Conservation (phyloP, 2,329 filamentous ascomycete genomes). For the Aaosphaeria arxii region DNA sequence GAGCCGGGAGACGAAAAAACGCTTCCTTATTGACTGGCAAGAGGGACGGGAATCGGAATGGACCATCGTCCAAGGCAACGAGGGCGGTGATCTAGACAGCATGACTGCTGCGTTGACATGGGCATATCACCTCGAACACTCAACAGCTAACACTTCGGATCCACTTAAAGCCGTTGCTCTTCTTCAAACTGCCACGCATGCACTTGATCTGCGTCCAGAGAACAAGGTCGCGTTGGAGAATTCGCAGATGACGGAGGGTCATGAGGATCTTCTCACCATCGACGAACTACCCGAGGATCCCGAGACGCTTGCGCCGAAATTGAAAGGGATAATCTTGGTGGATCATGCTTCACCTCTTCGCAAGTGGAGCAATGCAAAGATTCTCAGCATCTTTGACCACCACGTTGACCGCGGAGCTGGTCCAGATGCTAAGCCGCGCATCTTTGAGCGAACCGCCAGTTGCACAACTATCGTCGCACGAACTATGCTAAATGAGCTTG, state of each 20-base stretch:
- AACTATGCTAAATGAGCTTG: constrained; percentile 47
- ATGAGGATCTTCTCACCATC: constrained; percentile 47
- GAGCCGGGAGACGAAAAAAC: constrained; percentile 46
- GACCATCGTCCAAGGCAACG: constrained; percentile 47
- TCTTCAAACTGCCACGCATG: constrained; percentile 46
- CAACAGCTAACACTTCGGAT: constrained; percentile 40
- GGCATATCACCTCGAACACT: constrained; percentile 48
- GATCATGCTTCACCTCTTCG: constrained; percentile 44
- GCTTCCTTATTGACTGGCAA: constrained; percentile 49
- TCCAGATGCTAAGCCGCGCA: constrained; percentile 41
- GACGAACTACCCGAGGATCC: constrained; percentile 48
- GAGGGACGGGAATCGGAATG: constrained; percentile 41
- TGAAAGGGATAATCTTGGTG: constrained; percentile 47
- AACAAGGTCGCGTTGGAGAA: constrained; percentile 46
- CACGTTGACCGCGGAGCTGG: constrained; percentile 44
- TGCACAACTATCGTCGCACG: constrained; percentile 48
- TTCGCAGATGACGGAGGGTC: constrained; percentile 45
- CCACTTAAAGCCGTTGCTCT: constrained; percentile 47
- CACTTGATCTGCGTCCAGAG: constrained; percentile 47
- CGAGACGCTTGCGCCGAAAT: constrained; percentile 41
- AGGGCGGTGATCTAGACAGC: constrained; percentile 44
- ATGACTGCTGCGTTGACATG: constrained; percentile 47
- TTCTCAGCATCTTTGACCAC: constrained; percentile 48
- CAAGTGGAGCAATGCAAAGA: constrained; percentile 43
- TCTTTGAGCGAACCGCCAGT: constrained; percentile 45